Evolutionary conservation across 768 basidiomycete genomes (phyloP).

Genomic region (Boletus pseudopeckii): DNA sequence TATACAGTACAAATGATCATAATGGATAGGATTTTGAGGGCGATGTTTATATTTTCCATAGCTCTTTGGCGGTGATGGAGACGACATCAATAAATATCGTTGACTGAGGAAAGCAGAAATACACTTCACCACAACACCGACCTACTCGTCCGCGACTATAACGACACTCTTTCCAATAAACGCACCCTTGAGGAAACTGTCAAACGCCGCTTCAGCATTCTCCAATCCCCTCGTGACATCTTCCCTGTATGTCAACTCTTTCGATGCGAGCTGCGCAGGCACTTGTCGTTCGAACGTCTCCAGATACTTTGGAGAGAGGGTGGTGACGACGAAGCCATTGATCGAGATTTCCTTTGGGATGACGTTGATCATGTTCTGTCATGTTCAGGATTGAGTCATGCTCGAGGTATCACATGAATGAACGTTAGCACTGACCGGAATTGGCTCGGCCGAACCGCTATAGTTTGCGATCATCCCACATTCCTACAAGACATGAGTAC

Average conservation of each 20-base stretch:
- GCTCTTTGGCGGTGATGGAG: too few species aligned
- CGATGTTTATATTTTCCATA: too few species aligned
- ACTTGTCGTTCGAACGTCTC: constrained; percentile 42
- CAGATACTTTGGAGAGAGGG: constrained; percentile 32
- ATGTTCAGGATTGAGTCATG: not conserved
- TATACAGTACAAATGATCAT: too few species aligned
- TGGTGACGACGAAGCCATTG: constrained; percentile 41
- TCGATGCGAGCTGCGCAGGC: constrained; percentile 39
- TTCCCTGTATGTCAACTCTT: constrained; percentile 47
- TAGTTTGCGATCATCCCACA: constrained; percentile 23
- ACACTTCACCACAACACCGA: not conserved
- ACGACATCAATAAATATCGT: not conserved
- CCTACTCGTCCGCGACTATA: constrained; percentile 2
- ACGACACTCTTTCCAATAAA: constrained; percentile 9
- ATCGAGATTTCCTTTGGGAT: constrained; percentile 42
- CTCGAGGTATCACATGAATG: not conserved
- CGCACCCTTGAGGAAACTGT: constrained; percentile 6
- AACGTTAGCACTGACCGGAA: not conserved
- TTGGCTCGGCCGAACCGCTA: not conserved
- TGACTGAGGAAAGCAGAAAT: not conserved
- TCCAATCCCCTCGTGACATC: constrained; percentile 46
- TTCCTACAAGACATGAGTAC: constrained; percentile 24
- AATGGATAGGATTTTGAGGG: too few species aligned
- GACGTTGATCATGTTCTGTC: constrained; percentile 37
- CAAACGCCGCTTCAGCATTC: constrained; percentile 12